phyloP scores from a whole-genome alignment of 2,329 filamentous ascomycete species.

The Penicillium polonicum region DNA sequence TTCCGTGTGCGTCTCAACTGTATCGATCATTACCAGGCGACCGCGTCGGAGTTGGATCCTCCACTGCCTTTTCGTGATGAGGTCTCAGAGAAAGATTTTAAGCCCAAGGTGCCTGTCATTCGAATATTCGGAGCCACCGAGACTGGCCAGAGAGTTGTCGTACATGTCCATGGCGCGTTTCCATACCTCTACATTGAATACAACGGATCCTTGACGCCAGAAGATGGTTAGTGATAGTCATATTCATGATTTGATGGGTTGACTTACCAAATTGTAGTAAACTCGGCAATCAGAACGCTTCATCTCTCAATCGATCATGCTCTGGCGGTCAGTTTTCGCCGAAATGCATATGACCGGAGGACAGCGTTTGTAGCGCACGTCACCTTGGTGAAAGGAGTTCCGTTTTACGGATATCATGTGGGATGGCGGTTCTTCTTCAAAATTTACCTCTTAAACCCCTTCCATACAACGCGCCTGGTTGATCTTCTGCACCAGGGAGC shows the following conservation, averaged over 20 bases:
- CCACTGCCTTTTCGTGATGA: constrained; percentile 66
- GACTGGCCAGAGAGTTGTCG: constrained; percentile 92
- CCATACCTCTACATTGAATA: constrained; percentile 95
- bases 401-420: constrained; percentile 94
- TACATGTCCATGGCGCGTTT: constrained; percentile 91
- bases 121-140: constrained; percentile 90
- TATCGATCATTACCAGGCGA: constrained; percentile 88
- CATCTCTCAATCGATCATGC: constrained; percentile 90
- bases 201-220: constrained; percentile 62
- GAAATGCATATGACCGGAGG: constrained; percentile 68
- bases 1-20: constrained; percentile 94
- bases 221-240: constrained; percentile 59
- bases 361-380: constrained; percentile 82
- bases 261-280: constrained; percentile 53
- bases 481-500: constrained; percentile 86
- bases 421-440: constrained; percentile 91
- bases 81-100: constrained; percentile 58
- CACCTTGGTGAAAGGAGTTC: constrained; percentile 85
- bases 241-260: neutral
- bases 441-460: constrained; percentile 87
- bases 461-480: constrained; percentile 79
- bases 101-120: constrained; percentile 78
- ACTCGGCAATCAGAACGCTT: constrained; percentile 71
- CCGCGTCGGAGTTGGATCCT: constrained; percentile 77
- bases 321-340: constrained; percentile 78